Percentiles rank a stretch among this genome's conserved stretches.
Conservation (phyloP, 768 basidiomycete species). For the Boletus rufocinnamomeus region DNA sequence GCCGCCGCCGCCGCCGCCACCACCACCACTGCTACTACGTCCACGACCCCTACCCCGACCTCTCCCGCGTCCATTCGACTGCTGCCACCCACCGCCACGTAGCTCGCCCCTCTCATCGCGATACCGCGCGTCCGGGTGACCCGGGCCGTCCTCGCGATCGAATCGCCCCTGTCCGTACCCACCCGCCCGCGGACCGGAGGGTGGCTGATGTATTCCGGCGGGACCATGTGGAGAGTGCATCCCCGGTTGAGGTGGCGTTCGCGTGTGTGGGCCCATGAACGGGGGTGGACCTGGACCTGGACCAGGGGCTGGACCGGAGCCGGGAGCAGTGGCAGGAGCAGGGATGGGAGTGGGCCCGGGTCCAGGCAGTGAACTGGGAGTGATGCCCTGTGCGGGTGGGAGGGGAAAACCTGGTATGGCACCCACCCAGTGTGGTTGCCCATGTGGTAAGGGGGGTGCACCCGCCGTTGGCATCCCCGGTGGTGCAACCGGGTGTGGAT, state of each 20-base stretch:
- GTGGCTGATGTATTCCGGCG: constrained; percentile 25
- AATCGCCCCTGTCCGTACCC: constrained; percentile 30
- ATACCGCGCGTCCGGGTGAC: constrained; percentile 19
- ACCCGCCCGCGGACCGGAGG: constrained; percentile 31
- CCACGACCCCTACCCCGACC: constrained; percentile 35
- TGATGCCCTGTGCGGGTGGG: constrained; percentile 19
- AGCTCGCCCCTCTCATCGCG: constrained; percentile 38
- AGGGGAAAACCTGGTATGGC: constrained; percentile 29
- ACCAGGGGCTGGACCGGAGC: not conserved
- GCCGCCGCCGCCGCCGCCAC: constrained; percentile 4
- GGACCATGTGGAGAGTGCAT: constrained; percentile 23
- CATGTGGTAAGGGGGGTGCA: constrained; percentile 13
- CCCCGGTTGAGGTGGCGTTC: constrained; percentile 29
- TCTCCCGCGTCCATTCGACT: constrained; percentile 35
- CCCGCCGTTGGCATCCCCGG: constrained; percentile 11
- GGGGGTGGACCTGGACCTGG: constrained; percentile 7
- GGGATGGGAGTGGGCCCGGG: not conserved
- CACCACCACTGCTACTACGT: constrained; percentile 8
- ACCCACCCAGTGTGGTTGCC: constrained; percentile 23
- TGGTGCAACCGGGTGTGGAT: constrained; percentile 18
- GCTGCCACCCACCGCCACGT: constrained; percentile 33
- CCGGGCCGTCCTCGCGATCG: constrained; percentile 29
- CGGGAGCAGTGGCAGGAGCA: not conserved
- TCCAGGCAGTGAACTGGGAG: constrained; percentile 8
- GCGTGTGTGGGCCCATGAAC: constrained; percentile 19